Evolutionary conservation across 129 eudicot species (phyloP).

Genomic region (Saposhnikovia divaricata): DNA sequence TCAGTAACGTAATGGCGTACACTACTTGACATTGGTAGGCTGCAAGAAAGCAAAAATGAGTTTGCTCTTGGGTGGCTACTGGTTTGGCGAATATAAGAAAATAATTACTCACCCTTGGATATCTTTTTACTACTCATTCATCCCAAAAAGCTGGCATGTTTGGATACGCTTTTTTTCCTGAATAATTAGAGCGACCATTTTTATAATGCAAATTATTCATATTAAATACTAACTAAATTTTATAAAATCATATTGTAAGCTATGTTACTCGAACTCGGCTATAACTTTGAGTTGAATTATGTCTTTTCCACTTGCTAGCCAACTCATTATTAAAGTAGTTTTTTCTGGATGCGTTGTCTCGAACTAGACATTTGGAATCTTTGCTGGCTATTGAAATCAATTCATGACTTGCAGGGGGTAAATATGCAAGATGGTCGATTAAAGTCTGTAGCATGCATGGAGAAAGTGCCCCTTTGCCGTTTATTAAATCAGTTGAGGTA

Average conservation of each 20-base stretch:
- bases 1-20: not conserved
- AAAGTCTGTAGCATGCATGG: slow-evolving; percentile 56
- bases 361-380: slow-evolving; percentile 7
- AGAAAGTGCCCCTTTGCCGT: slow-evolving; percentile 58
- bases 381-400: not conserved
- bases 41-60: not conserved
- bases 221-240: not conserved
- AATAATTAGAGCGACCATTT: not conserved
- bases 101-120: not conserved
- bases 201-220: not conserved
- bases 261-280: too few species aligned
- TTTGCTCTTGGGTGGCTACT: not conserved
- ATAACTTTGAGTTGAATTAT: not conserved
- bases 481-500: slow-evolving; percentile 56
- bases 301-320: not conserved
- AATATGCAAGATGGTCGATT: slow-evolving; percentile 53
- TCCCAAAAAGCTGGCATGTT: not conserved
- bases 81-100: too few species aligned
- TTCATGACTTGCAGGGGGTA: slow-evolving; percentile 33
- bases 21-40: slow-evolving; percentile 4
- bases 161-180: not conserved
- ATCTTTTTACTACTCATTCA: not conserved
- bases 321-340: not conserved
- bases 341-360: not conserved
- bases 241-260: too few species aligned